Evolutionary conservation across 768 basidiomycete genomes (phyloP), one percentile per base, ranked within the genome.

Genomic region (Boletales sp.): DNA sequence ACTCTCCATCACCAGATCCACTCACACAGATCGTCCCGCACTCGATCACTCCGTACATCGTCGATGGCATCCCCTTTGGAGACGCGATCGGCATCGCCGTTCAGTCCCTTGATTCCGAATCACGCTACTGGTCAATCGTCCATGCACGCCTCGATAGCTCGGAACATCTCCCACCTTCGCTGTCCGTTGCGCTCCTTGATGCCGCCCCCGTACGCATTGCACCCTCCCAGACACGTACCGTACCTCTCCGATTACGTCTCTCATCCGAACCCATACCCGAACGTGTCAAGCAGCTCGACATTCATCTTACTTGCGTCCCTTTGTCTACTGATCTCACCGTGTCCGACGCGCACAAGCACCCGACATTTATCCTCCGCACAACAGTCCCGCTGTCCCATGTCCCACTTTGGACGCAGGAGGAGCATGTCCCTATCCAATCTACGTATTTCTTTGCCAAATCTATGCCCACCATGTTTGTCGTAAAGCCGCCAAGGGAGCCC

Each of bases 41-140:
- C 48, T 77, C 84, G 41, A 70, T 90, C 4, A 42, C 76, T 3
- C 80, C 80, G 32, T 82, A 92, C 64, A 84, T 93, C 54, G 72
- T 93, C 1, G 79, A 82, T 50, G 92, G 91, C 0, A 80, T 75
- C 58, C 77, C 87, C 0, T 87, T 92, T 60, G 92, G 92, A 3
- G 66, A 81, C 24, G 81, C 80, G 7, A 43, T 89, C 3, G 88
- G 89, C 2, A 54, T 94, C 3, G 85, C 78, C 1, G 49, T 90
- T 14, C 76, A 79, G 34, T 81, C 77, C 55, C 52, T 65, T 11
- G 63, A 67, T 55, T 57, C 60, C 27, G 65, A 71, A 14, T 74
- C 73, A 21, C 21, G 21, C 14, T 81, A 78, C 77, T 86, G 84
- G 82, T 79, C 73, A 1, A 72, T 83, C 4, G 65, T 61, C 29